Evolutionary conservation across 2,329 filamentous ascomycete genomes (phyloP).

Genomic region (Diaporthe batatas): DNA sequence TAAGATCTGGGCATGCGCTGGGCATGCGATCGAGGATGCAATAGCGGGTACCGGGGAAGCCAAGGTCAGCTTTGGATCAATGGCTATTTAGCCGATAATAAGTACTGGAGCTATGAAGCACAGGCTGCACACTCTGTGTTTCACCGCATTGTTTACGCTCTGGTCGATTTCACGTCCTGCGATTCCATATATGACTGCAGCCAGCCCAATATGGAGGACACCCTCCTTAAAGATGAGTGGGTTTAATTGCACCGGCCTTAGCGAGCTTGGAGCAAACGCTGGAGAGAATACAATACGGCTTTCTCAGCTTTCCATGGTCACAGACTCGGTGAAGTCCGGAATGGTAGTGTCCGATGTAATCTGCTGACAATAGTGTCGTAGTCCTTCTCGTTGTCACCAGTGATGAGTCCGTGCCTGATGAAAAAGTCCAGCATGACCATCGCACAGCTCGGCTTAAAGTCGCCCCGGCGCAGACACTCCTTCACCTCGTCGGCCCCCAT

Average conservation of each 20-base stretch:
- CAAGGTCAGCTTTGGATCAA: neutral
- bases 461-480: slow-evolving; percentile 70
- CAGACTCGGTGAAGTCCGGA: neutral
- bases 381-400: slow-evolving; percentile 76
- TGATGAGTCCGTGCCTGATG: slow-evolving; percentile 80
- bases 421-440: slow-evolving; percentile 86
- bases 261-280: neutral
- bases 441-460: slow-evolving; percentile 90
- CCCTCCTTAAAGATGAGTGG: neutral
- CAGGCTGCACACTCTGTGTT: neutral
- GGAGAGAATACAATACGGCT: neutral
- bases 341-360: slow-evolving; percentile 29
- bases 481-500: slow-evolving; percentile 73
- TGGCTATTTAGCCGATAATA: slow-evolving; percentile 4
- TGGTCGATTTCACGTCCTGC: too few relatives aligned
- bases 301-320: neutral
- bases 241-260: neutral
- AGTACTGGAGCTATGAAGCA: neutral
- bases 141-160: neutral
- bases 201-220: neutral
- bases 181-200: too few relatives aligned
- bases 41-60: neutral
- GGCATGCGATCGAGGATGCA: neutral
- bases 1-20: neutral
- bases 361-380: slow-evolving; percentile 55